These are phyloP conservation scores for Forsythia suspensa DNA, from an alignment of 257 asterid species.

Conservation along the genomic window DNA sequence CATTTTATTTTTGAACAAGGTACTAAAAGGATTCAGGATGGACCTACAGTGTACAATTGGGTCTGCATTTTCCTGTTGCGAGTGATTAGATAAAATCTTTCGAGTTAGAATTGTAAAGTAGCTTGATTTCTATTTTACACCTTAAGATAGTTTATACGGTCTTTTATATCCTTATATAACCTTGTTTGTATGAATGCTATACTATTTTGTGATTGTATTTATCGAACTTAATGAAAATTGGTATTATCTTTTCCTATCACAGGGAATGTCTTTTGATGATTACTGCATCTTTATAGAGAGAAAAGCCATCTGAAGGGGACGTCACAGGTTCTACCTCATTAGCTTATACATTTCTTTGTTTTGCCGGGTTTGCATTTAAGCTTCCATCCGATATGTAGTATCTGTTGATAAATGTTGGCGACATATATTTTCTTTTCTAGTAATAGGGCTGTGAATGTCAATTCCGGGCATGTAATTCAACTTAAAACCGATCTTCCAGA, in stretches of 20 bases:
- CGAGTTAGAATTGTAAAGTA: neutral
- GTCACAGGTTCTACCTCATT: conserved; percentile 16
- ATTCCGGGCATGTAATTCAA: conserved; percentile 20
- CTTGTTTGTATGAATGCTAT: neutral
- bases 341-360: conserved; percentile 6
- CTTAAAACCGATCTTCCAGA: conserved; percentile 4
- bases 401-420: conserved; percentile 25
- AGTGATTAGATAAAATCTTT: neutral
- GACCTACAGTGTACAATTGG: neutral
- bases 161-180: neutral
- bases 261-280: conserved; percentile 26
- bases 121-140: conserved; percentile 2
- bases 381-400: neutral
- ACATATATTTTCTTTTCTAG: conserved; percentile 15
- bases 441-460: conserved; percentile 23
- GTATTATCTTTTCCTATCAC: conserved; percentile 17
- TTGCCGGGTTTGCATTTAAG: neutral
- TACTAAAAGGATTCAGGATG: conserved; percentile 1
- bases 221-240: neutral
- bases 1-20: neutral
- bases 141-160: neutral
- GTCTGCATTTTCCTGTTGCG: neutral
- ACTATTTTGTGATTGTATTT: neutral
- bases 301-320: conserved; percentile 30
- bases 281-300: conserved; percentile 17